phyloP scores from a whole-genome alignment of 371 early-diverging fungal species.

The Apophysomyces elegans region DNA sequence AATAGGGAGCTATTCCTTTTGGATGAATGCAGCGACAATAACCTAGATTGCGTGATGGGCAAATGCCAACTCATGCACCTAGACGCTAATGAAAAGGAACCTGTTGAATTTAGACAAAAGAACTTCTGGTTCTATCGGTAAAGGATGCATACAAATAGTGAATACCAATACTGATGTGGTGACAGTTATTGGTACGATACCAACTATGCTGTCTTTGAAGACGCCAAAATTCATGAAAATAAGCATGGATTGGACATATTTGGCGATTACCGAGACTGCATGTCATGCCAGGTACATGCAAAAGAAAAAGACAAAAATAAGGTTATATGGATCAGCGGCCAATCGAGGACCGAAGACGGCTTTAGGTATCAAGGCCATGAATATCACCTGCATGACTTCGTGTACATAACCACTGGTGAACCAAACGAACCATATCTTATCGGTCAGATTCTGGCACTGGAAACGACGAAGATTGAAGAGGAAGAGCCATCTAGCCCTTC shows the following conservation, averaged over 20 bases:
- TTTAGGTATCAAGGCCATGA: slow-evolving; percentile 28
- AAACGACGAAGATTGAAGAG: not conserved
- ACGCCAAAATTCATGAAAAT: slow-evolving; percentile 35
- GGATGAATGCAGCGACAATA: slow-evolving; percentile 49
- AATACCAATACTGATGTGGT: not conserved
- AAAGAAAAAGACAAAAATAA: not conserved
- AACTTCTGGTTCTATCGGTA: slow-evolving; percentile 35
- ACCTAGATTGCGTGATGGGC: slow-evolving; percentile 37
- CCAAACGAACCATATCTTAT: slow-evolving; percentile 49
- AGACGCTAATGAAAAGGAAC: slow-evolving; percentile 31
- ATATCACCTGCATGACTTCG: slow-evolving; percentile 53
- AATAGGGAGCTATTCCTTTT: slow-evolving; percentile 53
- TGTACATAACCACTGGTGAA: slow-evolving; percentile 41
- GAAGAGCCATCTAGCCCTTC: not conserved
- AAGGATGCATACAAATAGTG: slow-evolving; percentile 1
- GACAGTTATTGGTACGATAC: slow-evolving; percentile 49
- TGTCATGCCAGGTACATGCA: slow-evolving; percentile 28
- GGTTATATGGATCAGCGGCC: not conserved
- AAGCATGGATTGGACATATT: slow-evolving; percentile 8
- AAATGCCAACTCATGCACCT: slow-evolving; percentile 42
- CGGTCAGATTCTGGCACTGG: slow-evolving; percentile 40
- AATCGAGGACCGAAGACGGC: slow-evolving; percentile 11
- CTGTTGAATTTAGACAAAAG: slow-evolving; percentile 24
- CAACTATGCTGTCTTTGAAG: slow-evolving; percentile 43
- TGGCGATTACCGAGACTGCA: slow-evolving; percentile 21